Percentiles rank a stretch among this genome's conserved stretches.
Conservation (phyloP, 225 moss, liverwort and hornwort genomes). For the Polytrichum commune region DNA sequence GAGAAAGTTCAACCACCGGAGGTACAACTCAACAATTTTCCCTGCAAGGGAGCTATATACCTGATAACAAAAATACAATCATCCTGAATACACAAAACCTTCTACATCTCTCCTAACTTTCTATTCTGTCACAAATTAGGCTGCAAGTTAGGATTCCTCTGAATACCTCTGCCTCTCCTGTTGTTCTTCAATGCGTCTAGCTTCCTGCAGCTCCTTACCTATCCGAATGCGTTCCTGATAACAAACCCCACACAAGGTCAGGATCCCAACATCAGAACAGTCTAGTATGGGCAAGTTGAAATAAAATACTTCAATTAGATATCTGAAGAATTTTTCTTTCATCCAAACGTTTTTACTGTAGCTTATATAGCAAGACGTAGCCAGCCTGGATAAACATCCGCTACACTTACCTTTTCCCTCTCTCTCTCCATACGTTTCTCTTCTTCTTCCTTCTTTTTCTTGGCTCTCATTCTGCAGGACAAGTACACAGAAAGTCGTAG, state of each 20-base stretch:
- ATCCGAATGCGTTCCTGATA: constrained; percentile 83
- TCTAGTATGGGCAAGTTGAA: no score
- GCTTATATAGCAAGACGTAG: no score
- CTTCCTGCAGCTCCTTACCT: constrained; percentile 89
- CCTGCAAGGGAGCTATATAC: no score
- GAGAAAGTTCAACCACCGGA: not conserved
- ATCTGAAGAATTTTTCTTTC: no score
- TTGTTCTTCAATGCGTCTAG: constrained; percentile 89
- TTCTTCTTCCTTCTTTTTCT: constrained; percentile 93
- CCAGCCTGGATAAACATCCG: not conserved
- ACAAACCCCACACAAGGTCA: constrained; percentile 7
- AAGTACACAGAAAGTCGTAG: not conserved
- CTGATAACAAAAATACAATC: not conserved
- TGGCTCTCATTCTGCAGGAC: constrained; percentile 70
- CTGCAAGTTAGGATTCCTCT: constrained; percentile 1
- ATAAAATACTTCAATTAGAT: no score
- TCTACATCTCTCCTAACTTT: no score
- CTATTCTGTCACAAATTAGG: no score
- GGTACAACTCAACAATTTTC: not conserved
- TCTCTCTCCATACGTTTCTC: constrained; percentile 88
- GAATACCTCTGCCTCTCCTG: constrained; percentile 80
- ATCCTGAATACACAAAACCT: no score
- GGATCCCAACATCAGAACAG: not conserved
- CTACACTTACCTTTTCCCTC: constrained; percentile 59
- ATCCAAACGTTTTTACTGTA: no score